Conservation (phyloP, 192 early-diverging fungal genomes). For the Funneliformis mosseae region DNA sequence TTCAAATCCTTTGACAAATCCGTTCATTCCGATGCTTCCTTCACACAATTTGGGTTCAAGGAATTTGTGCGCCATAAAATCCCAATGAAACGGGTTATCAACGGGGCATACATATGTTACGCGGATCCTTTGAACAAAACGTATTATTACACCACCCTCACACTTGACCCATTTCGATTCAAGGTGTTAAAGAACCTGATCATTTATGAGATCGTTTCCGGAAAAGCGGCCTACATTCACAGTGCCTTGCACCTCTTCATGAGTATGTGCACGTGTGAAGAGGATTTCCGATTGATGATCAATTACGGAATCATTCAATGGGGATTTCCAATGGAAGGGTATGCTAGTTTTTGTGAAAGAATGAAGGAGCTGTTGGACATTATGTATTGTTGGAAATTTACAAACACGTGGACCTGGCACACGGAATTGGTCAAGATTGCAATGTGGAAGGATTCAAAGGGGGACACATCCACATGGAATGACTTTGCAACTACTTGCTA, state of each 20-base stretch:
- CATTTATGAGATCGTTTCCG: slow-evolving; percentile 16
- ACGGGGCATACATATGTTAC: slow-evolving; percentile 13
- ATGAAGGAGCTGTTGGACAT: slow-evolving; percentile 8
- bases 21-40: not conserved
- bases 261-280: slow-evolving; percentile 27
- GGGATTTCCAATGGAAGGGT: slow-evolving; percentile 23
- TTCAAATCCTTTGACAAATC: slow-evolving; percentile 8
- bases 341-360: not conserved
- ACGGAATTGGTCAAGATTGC: slow-evolving; percentile 29
- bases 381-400: slow-evolving; percentile 33
- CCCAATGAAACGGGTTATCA: slow-evolving; percentile 16
- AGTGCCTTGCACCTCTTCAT: slow-evolving; percentile 4
- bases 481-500: slow-evolving; percentile 10
- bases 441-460: not conserved
- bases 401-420: slow-evolving; percentile 14
- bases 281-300: slow-evolving; percentile 19
- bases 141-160: slow-evolving; percentile 22
- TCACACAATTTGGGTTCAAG: slow-evolving; percentile 19
- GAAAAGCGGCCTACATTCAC: slow-evolving; percentile 19
- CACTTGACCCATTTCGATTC: not conserved
- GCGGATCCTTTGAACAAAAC: slow-evolving; percentile 1
- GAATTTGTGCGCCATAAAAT: slow-evolving; percentile 24
- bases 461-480: slow-evolving; percentile 5
- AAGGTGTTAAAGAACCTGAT: slow-evolving; percentile 21
- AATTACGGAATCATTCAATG: slow-evolving; percentile 27